phyloP scores from a whole-genome alignment of 2,329 filamentous ascomycete genomes.

The Didymella exigua region DNA sequence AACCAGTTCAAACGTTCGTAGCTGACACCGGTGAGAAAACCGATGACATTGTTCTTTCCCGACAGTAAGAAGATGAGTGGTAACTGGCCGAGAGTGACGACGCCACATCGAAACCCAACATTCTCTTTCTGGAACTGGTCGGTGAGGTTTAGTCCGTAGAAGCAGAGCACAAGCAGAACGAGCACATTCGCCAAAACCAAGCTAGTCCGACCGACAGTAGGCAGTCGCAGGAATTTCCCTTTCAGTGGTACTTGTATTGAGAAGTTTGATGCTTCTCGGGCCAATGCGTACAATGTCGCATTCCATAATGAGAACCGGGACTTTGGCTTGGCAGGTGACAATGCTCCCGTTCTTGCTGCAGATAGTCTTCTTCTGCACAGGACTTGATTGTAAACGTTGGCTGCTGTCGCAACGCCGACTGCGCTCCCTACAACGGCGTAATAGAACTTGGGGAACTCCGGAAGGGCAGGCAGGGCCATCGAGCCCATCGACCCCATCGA shows the following conservation, averaged over 20 bases:
- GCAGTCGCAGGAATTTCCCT: constrained; percentile 46
- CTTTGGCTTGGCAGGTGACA: constrained; percentile 60
- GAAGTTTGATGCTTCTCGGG: constrained; percentile 60
- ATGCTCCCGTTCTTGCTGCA: constrained; percentile 46
- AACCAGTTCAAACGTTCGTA: constrained; percentile 76
- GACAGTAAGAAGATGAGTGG: constrained; percentile 63
- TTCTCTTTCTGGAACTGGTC: constrained; percentile 60
- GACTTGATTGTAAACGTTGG: constrained; percentile 55
- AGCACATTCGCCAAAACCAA: constrained; percentile 56
- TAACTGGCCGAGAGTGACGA: constrained; percentile 59
- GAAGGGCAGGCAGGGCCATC: constrained; percentile 54
- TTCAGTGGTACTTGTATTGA: constrained; percentile 47
- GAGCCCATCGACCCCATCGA: constrained; percentile 24
- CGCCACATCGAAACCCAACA: constrained; percentile 62
- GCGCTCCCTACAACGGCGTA: constrained; percentile 58
- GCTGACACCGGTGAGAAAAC: constrained; percentile 65
- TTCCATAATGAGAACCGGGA: constrained; percentile 54
- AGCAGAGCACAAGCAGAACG: constrained; percentile 60
- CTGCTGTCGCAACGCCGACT: constrained; percentile 52
- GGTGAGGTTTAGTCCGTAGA: constrained; percentile 60
- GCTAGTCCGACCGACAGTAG: constrained; percentile 47
- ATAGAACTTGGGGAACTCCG: constrained; percentile 59
- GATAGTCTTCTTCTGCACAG: constrained; percentile 60
- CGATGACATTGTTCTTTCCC: constrained; percentile 64
- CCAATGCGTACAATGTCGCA: constrained; percentile 61